A percentile compares a stretch with the other conserved stretches of the same genome.
Evolutionary conservation across 2,329 filamentous ascomycete species (phyloP).

Genomic region (Botrytis deweyae): DNA sequence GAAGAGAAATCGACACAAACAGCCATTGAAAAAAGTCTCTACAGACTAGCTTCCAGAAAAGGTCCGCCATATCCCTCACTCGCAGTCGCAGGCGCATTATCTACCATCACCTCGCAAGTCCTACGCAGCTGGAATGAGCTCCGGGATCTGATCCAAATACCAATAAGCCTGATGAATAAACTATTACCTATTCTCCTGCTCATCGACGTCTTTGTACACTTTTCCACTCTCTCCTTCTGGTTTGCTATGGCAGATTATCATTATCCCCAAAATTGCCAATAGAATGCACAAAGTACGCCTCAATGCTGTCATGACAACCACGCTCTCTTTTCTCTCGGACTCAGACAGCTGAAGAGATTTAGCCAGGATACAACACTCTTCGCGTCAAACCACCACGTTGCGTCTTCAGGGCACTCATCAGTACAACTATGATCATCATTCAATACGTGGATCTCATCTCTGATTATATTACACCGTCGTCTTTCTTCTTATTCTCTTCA

Average conservation of each 20-base stretch:
- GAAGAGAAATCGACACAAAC: background rate
- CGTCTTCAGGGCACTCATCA: background rate
- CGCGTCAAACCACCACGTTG: background rate
- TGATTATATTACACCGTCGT: background rate
- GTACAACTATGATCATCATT: fast-evolving
- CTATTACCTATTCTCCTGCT: background rate
- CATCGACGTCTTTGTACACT: background rate
- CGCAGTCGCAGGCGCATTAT: background rate
- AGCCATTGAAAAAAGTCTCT: background rate
- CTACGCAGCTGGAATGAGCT: background rate
- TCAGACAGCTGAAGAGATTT: fast-evolving
- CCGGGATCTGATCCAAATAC: fast-evolving
- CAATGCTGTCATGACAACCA: fast-evolving
- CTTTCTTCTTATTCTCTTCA: too few relatives aligned
- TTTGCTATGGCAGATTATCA: background rate
- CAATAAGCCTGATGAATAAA: background rate
- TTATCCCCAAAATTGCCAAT: background rate
- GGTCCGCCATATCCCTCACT: fast-evolving
- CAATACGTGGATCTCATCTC: background rate
- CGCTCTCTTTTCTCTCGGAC: fast-evolving
- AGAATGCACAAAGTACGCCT: fast-evolving
- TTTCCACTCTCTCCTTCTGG: background rate
- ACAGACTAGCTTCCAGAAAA: background rate
- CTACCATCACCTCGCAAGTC: background rate
- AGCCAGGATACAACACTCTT: background rate